Conservation (phyloP, 2,329 filamentous ascomycete species). For the Aspergillus transmontanensis region DNA sequence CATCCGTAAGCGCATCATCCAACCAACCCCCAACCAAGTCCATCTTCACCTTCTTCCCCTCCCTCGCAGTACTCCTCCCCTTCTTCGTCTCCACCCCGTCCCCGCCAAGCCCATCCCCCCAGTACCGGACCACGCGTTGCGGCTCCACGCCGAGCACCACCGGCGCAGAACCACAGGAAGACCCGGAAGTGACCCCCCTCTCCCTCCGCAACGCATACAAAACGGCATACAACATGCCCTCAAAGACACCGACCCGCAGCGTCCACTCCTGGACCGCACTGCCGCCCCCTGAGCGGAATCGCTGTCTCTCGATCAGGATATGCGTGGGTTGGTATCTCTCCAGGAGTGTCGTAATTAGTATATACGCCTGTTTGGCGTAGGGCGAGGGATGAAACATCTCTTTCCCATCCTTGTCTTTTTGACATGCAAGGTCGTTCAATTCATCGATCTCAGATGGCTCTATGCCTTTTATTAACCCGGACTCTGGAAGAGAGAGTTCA, state of each 20-base stretch:
- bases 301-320: constrained; percentile 70
- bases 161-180: neutral
- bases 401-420: constrained; percentile 7
- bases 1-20: neutral
- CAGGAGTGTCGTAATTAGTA: constrained; percentile 55
- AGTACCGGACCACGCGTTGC: constrained; percentile 29
- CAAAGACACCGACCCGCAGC: constrained; percentile 76
- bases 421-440: too few relatives aligned
- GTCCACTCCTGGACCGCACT: constrained; percentile 79
- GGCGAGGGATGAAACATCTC: constrained; percentile 53
- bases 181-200: constrained; percentile 20
- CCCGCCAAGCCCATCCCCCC: constrained; percentile 44
- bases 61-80: constrained; percentile 25
- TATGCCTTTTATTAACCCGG: too few relatives aligned
- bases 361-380: constrained; percentile 60
- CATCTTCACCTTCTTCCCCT: constrained; percentile 61
- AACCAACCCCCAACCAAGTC: constrained; percentile 60
- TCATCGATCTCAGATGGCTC: neutral
- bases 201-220: constrained; percentile 57
- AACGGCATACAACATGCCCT: constrained; percentile 77
- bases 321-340: constrained; percentile 61
- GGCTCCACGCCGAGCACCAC: constrained; percentile 20
- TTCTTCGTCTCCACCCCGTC: neutral
- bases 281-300: constrained; percentile 65
- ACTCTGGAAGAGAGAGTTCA: too few relatives aligned